Evolutionary conservation across 495 filamentous ascomycete genomes (phyloP).

Genomic region (Barbatosphaeria neglecta): DNA sequence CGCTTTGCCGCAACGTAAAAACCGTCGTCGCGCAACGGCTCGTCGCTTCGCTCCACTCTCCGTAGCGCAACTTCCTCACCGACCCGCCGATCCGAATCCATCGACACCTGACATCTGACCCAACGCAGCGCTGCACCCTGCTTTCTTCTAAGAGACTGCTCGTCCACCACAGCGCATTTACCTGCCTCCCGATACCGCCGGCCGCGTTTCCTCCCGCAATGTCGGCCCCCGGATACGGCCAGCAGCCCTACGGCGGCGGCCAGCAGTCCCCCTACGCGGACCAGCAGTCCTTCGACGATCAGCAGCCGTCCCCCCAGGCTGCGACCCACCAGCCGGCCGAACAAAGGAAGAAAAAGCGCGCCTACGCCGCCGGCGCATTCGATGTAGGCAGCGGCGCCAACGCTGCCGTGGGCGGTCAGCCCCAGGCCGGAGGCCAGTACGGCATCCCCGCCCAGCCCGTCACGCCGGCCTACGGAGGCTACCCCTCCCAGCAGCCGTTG

Average conservation of each 20-base stretch:
- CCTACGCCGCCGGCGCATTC: constrained; percentile 88
- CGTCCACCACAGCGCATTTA: no score
- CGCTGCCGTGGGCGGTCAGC: constrained; percentile 45
- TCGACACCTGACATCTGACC: no score
- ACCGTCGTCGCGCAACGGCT: no score
- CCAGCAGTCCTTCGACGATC: constrained; percentile 22
- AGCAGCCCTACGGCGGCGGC: constrained; percentile 18
- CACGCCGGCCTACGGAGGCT: constrained; percentile 42
- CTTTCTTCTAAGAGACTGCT: no score
- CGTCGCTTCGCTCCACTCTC: background rate
- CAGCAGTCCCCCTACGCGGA: constrained; percentile 18
- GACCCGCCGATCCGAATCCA: background rate
- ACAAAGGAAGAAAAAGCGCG: constrained; percentile 70
- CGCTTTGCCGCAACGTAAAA: no score
- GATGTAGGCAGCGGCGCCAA: constrained; percentile 88
- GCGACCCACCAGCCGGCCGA: constrained; percentile 33
- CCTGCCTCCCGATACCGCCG: constrained; percentile 2
- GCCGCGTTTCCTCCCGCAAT: constrained; percentile 20
- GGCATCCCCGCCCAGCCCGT: constrained; percentile 18
- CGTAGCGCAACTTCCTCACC: background rate
- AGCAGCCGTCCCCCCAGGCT: constrained; percentile 23
- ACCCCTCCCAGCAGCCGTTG: constrained; percentile 51
- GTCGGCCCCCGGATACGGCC: constrained; percentile 46
- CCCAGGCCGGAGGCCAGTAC: constrained; percentile 21
- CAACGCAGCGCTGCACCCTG: background rate